These are phyloP conservation scores for Zymoseptoria pseudotritici DNA, from an alignment of 2,329 filamentous ascomycete species.

Conservation along the genomic window DNA sequence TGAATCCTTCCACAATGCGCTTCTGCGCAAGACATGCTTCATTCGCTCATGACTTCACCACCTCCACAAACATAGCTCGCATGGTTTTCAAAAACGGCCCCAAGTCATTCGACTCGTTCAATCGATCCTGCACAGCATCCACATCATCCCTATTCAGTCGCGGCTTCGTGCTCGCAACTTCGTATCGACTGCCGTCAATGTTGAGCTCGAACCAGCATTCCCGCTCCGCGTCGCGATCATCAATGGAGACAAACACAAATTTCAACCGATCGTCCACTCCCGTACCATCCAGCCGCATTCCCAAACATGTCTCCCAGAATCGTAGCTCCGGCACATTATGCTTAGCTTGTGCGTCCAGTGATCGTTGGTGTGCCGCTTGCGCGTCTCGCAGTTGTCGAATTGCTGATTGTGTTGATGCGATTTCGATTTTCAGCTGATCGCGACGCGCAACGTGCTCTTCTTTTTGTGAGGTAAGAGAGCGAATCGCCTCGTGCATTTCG, in stretches of 20 bases:
- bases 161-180: constrained; percentile 71
- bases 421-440: constrained; percentile 50
- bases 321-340: constrained; percentile 90
- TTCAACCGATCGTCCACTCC: constrained; percentile 67
- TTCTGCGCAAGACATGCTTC: neutral
- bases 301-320: constrained; percentile 91
- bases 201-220: constrained; percentile 93
- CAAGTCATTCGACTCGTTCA: constrained; percentile 75
- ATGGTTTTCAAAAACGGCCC: constrained; percentile 70
- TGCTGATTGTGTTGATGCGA: constrained; percentile 58
- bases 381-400: constrained; percentile 65
- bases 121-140: constrained; percentile 65
- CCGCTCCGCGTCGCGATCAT: constrained; percentile 78
- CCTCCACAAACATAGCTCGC: constrained; percentile 63
- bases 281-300: constrained; percentile 81
- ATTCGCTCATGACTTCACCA: constrained; percentile 28
- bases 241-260: constrained; percentile 80
- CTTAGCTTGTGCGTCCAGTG: constrained; percentile 73
- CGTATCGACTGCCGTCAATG: constrained; percentile 74
- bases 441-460: constrained; percentile 49
- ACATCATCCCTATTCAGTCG: constrained; percentile 73
- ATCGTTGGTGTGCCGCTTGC: constrained; percentile 62
- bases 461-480: constrained; percentile 48
- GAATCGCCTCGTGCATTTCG: constrained; percentile 55
- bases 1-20: too few relatives aligned